Evolutionary conservation across 73 alveolate genomes (phyloP).

Genomic region (Tetrahymena thermophila): DNA sequence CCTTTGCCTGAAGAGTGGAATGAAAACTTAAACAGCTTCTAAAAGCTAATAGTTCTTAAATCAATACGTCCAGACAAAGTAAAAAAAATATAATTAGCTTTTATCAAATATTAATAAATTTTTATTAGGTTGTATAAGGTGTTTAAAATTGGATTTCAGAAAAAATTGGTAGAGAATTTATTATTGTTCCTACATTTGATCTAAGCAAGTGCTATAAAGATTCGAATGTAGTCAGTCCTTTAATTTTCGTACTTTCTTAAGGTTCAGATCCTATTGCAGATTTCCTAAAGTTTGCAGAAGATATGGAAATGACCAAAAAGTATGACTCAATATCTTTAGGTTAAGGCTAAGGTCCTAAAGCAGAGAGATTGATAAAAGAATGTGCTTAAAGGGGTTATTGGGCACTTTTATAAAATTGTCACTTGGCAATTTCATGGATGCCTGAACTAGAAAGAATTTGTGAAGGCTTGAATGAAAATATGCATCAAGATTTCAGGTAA

Average conservation of each 20-base stretch:
- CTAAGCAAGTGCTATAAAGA: slow-evolving; percentile 95
- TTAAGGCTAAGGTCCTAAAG: slow-evolving; percentile 42
- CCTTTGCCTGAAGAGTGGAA: slow-evolving; percentile 95
- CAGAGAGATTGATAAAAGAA: slow-evolving; percentile 27
- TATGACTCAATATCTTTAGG: slow-evolving; percentile 33
- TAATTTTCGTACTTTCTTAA: slow-evolving; percentile 96
- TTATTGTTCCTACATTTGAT: slow-evolving; percentile 99
- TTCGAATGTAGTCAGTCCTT: slow-evolving; percentile 96
- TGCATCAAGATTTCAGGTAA: neutral
- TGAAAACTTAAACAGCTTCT: slow-evolving; percentile 72
- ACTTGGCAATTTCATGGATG: slow-evolving; percentile 99
- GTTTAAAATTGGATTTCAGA: slow-evolving; percentile 23
- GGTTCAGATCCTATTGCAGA: slow-evolving; percentile 99
- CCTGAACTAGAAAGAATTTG: slow-evolving; percentile 93
- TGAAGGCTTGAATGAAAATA: slow-evolving; percentile 67
- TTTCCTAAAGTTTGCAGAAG: slow-evolving; percentile 95
- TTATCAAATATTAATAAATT: neutral
- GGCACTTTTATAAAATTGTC: slow-evolving; percentile 98
- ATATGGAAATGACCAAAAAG: slow-evolving; percentile 24
- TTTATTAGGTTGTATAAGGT: slow-evolving; percentile 2
- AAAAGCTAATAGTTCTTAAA: slow-evolving; percentile 83
- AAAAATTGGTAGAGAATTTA: slow-evolving; percentile 83
- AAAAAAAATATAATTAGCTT: neutral
- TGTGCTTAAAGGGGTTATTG: slow-evolving; percentile 78
- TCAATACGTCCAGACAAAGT: slow-evolving; percentile 93